These are phyloP conservation scores for Albifimbria verrucaria DNA, from an alignment of 2,329 filamentous ascomycete genomes.

Conservation along the genomic window DNA sequence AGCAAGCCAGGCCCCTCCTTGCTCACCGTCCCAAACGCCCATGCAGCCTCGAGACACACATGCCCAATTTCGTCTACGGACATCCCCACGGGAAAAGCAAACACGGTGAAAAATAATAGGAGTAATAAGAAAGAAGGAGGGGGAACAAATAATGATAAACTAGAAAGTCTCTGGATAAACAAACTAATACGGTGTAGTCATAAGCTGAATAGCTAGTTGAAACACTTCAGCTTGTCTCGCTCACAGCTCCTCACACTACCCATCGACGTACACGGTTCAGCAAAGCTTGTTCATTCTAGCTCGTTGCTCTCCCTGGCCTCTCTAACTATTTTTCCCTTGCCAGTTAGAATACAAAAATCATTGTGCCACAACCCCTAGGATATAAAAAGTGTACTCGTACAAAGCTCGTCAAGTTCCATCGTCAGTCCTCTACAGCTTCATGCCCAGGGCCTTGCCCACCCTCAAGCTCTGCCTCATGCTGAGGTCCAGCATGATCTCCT, in stretches of 20 bases:
- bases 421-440: constrained; percentile 73
- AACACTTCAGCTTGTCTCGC: too few species aligned
- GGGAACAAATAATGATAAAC: too few species aligned
- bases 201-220: too few species aligned
- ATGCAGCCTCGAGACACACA: too few species aligned
- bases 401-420: not conserved
- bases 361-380: not conserved
- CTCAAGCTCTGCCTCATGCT: constrained; percentile 87
- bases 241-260: not conserved
- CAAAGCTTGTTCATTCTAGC: not conserved
- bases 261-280: not conserved
- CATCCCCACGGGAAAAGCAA: too few species aligned
- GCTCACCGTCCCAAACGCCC: too few species aligned
- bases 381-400: constrained; percentile 1
- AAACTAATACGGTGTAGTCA: too few species aligned
- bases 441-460: constrained; percentile 86
- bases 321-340: not conserved
- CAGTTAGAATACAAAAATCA: not conserved
- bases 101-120: too few species aligned
- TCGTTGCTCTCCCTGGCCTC: not conserved
- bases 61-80: too few species aligned
- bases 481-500: constrained; percentile 98
- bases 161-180: too few species aligned
- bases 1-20: too few species aligned
- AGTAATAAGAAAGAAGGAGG: too few species aligned